Percentiles rank a stretch among this genome's conserved stretches.
These are phyloP conservation scores for Hondaea fermentalgiana DNA, from an alignment of 108 stramenopile species.

Conservation along the genomic window DNA sequence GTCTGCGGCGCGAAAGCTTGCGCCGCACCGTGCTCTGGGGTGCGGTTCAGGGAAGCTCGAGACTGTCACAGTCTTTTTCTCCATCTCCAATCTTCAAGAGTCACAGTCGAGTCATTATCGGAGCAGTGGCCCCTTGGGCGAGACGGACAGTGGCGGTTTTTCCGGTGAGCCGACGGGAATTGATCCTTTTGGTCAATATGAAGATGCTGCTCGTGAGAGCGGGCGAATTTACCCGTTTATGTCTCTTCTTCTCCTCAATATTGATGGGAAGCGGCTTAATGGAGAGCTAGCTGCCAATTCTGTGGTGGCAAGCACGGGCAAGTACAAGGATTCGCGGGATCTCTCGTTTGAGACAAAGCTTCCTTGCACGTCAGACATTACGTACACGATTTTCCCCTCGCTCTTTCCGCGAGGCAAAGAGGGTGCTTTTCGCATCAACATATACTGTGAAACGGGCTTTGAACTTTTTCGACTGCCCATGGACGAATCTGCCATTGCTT, in stretches of 20 bases:
- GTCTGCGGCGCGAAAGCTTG: background rate
- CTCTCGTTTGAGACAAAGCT: conserved; percentile 14
- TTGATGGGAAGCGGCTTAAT: background rate
- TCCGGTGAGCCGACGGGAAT: background rate
- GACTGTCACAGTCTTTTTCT: background rate
- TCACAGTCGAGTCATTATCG: background rate
- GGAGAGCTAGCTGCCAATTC: background rate
- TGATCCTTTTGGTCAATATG: background rate
- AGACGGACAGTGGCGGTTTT: background rate
- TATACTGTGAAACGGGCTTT: background rate
- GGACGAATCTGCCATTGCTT: background rate
- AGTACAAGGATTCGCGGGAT: background rate
- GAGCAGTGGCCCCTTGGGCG: background rate
- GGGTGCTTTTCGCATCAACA: background rate
- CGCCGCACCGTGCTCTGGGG: background rate
- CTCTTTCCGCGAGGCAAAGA: background rate
- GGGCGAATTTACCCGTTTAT: conserved; percentile 7
- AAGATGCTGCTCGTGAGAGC: background rate
- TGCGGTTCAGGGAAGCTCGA: background rate
- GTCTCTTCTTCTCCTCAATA: background rate
- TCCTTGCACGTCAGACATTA: background rate
- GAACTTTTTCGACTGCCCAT: background rate
- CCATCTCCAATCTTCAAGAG: background rate
- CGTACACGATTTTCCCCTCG: conserved; percentile 13
- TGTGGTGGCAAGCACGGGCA: conserved; percentile 11